These are phyloP conservation scores for Aspergillus affinis DNA, from an alignment of 495 filamentous ascomycete species.

Conservation along the genomic window DNA sequence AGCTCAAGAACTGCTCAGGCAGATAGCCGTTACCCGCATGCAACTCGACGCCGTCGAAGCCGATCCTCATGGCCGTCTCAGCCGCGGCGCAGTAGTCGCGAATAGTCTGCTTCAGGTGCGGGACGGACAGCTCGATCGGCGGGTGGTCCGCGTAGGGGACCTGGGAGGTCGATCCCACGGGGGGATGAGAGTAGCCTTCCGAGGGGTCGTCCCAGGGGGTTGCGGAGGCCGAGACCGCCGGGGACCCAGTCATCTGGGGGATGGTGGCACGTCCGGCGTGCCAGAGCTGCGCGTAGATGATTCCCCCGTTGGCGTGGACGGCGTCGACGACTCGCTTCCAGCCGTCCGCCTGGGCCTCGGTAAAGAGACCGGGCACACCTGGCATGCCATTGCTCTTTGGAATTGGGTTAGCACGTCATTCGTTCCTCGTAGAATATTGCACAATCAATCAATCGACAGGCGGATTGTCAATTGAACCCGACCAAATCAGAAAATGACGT, in stretches of 20 bases:
- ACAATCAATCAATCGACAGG: not conserved
- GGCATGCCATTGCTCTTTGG: constrained; percentile 44
- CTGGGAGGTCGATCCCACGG: constrained; percentile 33
- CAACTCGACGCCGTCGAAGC: constrained; percentile 52
- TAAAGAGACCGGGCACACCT: constrained; percentile 52
- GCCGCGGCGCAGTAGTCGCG: constrained; percentile 30
- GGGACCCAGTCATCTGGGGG: constrained; percentile 43
- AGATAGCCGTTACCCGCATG: constrained; percentile 54
- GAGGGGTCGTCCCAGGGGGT: constrained; percentile 41
- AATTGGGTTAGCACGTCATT: not conserved
- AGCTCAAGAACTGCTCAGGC: constrained; percentile 47
- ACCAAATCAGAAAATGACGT: not conserved
- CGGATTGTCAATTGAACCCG: not conserved
- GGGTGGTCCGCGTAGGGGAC: constrained; percentile 45
- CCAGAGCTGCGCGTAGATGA: constrained; percentile 56
- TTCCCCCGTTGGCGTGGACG: constrained; percentile 52
- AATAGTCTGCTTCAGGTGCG: constrained; percentile 39
- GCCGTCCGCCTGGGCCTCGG: constrained; percentile 41
- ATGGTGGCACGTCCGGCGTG: constrained; percentile 50
- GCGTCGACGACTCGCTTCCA: constrained; percentile 54
- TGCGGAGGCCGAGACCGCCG: constrained; percentile 38
- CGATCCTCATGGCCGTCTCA: constrained; percentile 25
- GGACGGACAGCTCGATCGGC: constrained; percentile 45
- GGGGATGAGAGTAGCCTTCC: constrained; percentile 37
- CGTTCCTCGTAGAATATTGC: not conserved